Conservation (phyloP, 345 rosid species). For the Gossypium turneri region DNA sequence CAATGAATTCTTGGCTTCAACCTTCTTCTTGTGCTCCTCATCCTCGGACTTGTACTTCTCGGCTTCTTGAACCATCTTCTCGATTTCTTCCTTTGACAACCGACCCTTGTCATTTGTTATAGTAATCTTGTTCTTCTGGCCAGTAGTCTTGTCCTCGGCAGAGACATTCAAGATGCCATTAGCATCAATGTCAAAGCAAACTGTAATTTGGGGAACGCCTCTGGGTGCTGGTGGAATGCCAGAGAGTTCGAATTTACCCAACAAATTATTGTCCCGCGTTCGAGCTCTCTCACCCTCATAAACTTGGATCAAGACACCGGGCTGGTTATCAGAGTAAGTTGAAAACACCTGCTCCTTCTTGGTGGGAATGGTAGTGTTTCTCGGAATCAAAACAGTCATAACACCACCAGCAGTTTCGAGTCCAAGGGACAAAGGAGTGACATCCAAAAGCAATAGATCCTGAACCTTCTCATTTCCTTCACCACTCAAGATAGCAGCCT, state of each 20-base stretch:
- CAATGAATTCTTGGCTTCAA: not conserved
- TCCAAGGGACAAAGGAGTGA: conserved; percentile 62
- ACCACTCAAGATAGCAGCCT: conserved; percentile 22
- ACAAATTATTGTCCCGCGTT: conserved; percentile 35
- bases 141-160: conserved; percentile 3
- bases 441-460: conserved; percentile 14
- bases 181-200: conserved; percentile 9
- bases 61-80: not conserved
- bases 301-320: conserved; percentile 31
- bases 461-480: conserved; percentile 19
- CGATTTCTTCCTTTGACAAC: not conserved
- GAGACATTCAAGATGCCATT: conserved; percentile 9
- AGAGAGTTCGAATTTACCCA: conserved; percentile 19
- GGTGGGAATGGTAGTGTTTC: conserved; percentile 45
- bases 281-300: conserved; percentile 28
- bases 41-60: conserved; percentile 1
- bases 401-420: conserved; percentile 73
- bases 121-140: conserved; percentile 1
- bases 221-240: conserved; percentile 8
- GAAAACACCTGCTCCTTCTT: conserved; percentile 35
- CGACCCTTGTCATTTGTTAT: conserved; percentile 1
- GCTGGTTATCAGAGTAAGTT: conserved; percentile 30
- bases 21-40: conserved; percentile 5
- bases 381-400: conserved; percentile 63
- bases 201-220: conserved; percentile 27